Percentiles rank a stretch among this genome's conserved stretches.
Evolutionary conservation across 1,139 yeast genomes (phyloP).

Genomic region (Candida labiduridarum): DNA sequence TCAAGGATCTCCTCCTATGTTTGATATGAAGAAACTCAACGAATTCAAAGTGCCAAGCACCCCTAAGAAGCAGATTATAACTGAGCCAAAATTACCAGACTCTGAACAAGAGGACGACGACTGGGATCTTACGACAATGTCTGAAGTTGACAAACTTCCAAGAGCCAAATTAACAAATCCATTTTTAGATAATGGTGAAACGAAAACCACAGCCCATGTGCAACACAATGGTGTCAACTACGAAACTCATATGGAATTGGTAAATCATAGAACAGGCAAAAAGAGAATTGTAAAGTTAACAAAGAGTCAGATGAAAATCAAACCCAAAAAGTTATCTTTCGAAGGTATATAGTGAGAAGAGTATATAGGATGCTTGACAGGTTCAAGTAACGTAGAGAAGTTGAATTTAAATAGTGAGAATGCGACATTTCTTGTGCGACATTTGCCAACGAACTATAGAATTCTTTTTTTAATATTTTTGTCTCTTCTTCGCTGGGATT

Average conservation of each 20-base stretch:
- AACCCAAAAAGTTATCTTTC: constrained; percentile 39
- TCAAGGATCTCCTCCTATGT: constrained; percentile 8
- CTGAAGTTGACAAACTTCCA: constrained; percentile 11
- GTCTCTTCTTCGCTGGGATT: background rate
- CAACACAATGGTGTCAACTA: constrained; percentile 24
- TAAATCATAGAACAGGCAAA: constrained; percentile 44
- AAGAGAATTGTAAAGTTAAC: constrained; percentile 35
- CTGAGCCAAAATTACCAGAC: constrained; percentile 22
- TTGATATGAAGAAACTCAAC: constrained; percentile 10
- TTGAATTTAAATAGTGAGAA: background rate
- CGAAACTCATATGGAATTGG: constrained; percentile 41
- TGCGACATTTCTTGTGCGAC: constrained; percentile 1
- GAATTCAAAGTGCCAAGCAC: constrained; percentile 26
- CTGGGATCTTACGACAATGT: constrained; percentile 15
- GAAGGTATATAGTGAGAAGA: constrained; percentile 4
- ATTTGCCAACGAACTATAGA: background rate
- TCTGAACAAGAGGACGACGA: constrained; percentile 37
- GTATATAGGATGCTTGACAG: background rate
- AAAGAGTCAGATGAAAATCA: constrained; percentile 36
- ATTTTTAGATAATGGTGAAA: constrained; percentile 13
- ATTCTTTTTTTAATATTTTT: background rate
- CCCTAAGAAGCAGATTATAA: constrained; percentile 38
- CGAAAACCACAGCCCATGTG: background rate
- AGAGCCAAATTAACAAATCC: constrained; percentile 14
- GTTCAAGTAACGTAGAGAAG: background rate